Evolutionary conservation across 495 filamentous ascomycete species (phyloP), one percentile per base, ranked within the genome.

Genomic region (Entonaema liquescens): DNA sequence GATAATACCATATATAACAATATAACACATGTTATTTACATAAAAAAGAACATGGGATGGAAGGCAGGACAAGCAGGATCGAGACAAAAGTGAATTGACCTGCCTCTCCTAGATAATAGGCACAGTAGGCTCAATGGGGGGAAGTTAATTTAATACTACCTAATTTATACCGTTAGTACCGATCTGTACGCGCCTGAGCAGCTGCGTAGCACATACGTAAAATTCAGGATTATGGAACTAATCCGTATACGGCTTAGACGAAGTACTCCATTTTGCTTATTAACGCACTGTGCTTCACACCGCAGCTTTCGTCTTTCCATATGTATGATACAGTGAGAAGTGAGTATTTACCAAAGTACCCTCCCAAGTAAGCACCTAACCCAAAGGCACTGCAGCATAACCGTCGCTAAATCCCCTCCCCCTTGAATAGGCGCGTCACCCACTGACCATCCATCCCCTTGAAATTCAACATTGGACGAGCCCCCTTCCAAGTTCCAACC

Each of bases 381-480:
- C 42, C 42, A 19, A 19, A 47, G 21, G 8, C 17, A 23, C 42
- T 47, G 42, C 42, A 47, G 65, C 58, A 68, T 68, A 59, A 70
- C 67, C 53, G 67, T 67, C 57, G 44, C 49, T 54, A 29, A 28
- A n/a, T 19, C 25, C 38, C 33, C 28, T 11, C 40, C 55, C 42
- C 62, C 15, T 66, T 59, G 54, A 59, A 56, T 52, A 55, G 59
- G 65, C 64, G 65, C 65, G 70, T 73, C 65, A 73, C 56, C 60
- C 61, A 64, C 59, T 71, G 47, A 33, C 35, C 65, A 62, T 62
- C 57, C 35, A 70, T 60, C 57, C 61, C 65, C 65, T 28, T 65
- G 56, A 52, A 68, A 58, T 68, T 62, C 61, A 68, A 68, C 65
- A 68, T 73, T 73, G 65, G 65, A 68, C 70, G 65, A 68, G 65